Percentiles rank a stretch among this genome's conserved stretches.
These are phyloP conservation scores for Pseudonitzschia multiseries DNA, from an alignment of 108 stramenopile species.

Conservation along the genomic window DNA sequence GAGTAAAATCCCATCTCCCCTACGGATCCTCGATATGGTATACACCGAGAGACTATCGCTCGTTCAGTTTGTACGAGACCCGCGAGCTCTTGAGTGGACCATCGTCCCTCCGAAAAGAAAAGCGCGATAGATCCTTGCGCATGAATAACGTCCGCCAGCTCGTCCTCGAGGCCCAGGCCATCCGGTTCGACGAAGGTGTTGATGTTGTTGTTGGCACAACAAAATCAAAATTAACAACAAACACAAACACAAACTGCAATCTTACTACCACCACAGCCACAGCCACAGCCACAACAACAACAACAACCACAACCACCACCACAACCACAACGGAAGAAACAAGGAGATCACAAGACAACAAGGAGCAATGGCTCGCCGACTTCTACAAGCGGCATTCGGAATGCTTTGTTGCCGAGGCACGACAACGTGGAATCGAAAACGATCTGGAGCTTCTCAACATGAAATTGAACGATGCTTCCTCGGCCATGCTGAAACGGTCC, in stretches of 20 bases:
- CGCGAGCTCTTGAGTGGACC: not conserved
- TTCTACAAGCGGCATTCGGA: constrained; percentile 2
- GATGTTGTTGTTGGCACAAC: no score
- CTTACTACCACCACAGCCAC: no score
- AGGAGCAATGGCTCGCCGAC: not conserved
- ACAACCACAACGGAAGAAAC: not conserved
- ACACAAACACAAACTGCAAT: no score
- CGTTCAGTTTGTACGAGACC: not conserved
- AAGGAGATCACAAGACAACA: not conserved
- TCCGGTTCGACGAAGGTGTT: not conserved
- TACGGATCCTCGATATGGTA: not conserved
- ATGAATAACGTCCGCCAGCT: not conserved
- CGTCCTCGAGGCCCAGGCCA: not conserved
- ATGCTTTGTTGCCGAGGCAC: not conserved
- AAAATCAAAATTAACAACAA: no score
- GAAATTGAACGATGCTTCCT: not conserved
- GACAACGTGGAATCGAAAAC: constrained; percentile 14
- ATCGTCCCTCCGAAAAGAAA: not conserved
- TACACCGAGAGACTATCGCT: not conserved
- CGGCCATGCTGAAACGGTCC: not conserved
- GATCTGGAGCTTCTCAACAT: constrained; percentile 3
- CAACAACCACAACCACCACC: no score
- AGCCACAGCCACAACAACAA: no score
- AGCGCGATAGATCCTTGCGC: not conserved
- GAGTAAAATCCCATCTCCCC: not conserved